A percentile compares a stretch with the other conserved stretches of the same genome.
Evolutionary conservation across 75 land plant genomes (phyloP).

Genomic region (Isoetes taiwanensis): DNA sequence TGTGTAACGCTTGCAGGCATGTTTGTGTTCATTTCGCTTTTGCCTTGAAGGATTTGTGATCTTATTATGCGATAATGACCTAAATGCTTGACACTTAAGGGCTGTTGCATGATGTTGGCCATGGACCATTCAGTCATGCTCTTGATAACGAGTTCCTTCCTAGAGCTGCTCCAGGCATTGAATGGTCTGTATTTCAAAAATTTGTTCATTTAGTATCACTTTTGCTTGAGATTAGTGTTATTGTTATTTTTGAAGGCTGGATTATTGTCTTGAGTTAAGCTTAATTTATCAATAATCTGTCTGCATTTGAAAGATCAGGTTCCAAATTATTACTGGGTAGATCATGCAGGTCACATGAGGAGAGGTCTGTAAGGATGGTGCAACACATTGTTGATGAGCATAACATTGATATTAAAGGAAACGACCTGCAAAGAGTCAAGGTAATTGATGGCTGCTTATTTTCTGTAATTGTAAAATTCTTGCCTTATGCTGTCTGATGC

Average conservation of each 20-base stretch:
- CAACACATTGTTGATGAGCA: conserved; percentile 75
- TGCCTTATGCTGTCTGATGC: not conserved
- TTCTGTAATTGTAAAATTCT: not conserved
- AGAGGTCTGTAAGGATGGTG: conserved; percentile 70
- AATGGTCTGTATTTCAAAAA: conserved; percentile 36
- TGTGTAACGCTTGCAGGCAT: too few relatives aligned
- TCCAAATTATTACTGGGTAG: too few relatives aligned
- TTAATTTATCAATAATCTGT: too few relatives aligned
- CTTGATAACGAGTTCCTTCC: conserved; percentile 85
- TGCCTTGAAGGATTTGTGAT: too few relatives aligned
- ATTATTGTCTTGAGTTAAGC: too few relatives aligned
- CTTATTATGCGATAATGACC: too few relatives aligned
- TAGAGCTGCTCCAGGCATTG: conserved; percentile 30
- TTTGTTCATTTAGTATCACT: not conserved
- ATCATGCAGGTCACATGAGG: conserved; percentile 63
- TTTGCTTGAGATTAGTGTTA: too few relatives aligned
- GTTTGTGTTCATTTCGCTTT: too few relatives aligned
- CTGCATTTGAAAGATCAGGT: too few relatives aligned
- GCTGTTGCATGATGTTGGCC: conserved; percentile 89
- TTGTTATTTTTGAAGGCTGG: too few relatives aligned
- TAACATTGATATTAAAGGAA: conserved; percentile 59
- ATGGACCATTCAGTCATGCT: conserved; percentile 97
- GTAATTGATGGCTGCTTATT: conserved; percentile 19
- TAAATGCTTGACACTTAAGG: conserved; percentile 36
- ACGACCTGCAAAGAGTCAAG: conserved; percentile 40